Base-by-base conservation (phyloP, 352 stramenopile genomes). In the Thalassiosira allenii region DNA sequence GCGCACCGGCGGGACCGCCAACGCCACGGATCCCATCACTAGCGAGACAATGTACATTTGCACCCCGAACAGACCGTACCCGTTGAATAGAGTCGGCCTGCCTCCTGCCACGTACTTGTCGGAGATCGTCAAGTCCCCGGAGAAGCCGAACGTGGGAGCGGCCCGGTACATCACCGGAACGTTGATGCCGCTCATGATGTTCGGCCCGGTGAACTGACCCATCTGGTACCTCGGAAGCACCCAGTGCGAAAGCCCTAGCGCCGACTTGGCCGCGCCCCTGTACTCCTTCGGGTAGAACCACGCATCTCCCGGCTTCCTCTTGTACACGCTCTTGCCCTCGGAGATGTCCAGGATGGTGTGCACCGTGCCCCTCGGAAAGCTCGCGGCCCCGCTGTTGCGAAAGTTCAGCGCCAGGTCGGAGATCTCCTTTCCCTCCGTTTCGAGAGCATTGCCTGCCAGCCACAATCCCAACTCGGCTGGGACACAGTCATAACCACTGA, bases 401-500 rank as follows among this genome's bases (percentile, higher is more conserved):
- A 76, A 68, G 54, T 67, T 68, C 23, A 76, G 17, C 6, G 5
- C 41, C 23, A 76, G 27, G 3, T 41, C 17, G 2, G 33, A 32
- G 5, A 76, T 25, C 25, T 51, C 47, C 2, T 14, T 37, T 17
- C 53, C 52, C 2, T 58, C 32, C 33, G 32, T 57, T 65, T 66
- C 67, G 29, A 76, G 34, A 11, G 67, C 53, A 29, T 59, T 76
- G 2, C 67, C 67, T 14, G 58, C 67, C 27, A 76, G 34, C 20
- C 25, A 66, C 52, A 76, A 59, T 22, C 52, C 67, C 11, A 76
- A 43, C 54, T 76, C 54, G 4, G 27, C 27, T 8, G 93, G 92
- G 56, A 96, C 89, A 30, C 88, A 94, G 70, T 96, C 93, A 56
- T 95, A 96, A 54, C 92, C 92, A 49, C 91, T 95, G 75, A 91